Percentiles rank a stretch among this genome's conserved stretches.
phyloP scores from a whole-genome alignment of 2,329 filamentous ascomycete genomes.

The Aspergillus tamarii region DNA sequence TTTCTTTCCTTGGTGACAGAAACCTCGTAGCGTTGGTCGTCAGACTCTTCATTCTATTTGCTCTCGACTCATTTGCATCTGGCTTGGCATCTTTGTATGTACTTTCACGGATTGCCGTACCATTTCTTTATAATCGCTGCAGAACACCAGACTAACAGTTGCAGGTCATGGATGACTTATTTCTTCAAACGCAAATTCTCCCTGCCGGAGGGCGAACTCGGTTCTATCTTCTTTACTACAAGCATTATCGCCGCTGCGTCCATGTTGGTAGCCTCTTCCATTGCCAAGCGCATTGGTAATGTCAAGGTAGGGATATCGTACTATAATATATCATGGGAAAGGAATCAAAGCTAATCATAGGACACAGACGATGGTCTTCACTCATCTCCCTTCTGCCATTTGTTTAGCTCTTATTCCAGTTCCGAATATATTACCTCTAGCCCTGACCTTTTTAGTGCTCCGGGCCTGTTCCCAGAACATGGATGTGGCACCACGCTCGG shows the following conservation, averaged over 20 bases:
- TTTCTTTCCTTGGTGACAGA: constrained; percentile 59
- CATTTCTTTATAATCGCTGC: constrained; percentile 28
- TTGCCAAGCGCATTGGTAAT: constrained; percentile 65
- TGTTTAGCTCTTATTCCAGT: constrained; percentile 66
- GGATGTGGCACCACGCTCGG: constrained; percentile 71
- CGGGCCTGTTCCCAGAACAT: constrained; percentile 67
- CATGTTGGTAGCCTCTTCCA: constrained; percentile 59
- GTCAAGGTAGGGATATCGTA: constrained; percentile 41
- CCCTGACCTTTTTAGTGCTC: constrained; percentile 64
- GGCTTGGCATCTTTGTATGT: constrained; percentile 68
- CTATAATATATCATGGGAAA: background rate
- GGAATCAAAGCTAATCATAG: background rate
- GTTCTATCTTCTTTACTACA: constrained; percentile 56
- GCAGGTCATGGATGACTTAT: constrained; percentile 56
- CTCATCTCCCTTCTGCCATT: constrained; percentile 69
- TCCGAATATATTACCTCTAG: constrained; percentile 55
- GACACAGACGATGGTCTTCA: constrained; percentile 72
- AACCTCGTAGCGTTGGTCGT: constrained; percentile 42
- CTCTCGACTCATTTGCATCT: constrained; percentile 69
- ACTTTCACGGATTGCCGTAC: background rate
- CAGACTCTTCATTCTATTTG: constrained; percentile 68
- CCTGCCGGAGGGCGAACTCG: constrained; percentile 56
- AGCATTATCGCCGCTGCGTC: constrained; percentile 47
- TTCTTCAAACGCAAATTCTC: constrained; percentile 60
- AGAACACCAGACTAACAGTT: constrained; percentile 22